These are phyloP conservation scores for Nicotiana noctiflora DNA, from an alignment of 257 asterid species.

Conservation along the genomic window DNA sequence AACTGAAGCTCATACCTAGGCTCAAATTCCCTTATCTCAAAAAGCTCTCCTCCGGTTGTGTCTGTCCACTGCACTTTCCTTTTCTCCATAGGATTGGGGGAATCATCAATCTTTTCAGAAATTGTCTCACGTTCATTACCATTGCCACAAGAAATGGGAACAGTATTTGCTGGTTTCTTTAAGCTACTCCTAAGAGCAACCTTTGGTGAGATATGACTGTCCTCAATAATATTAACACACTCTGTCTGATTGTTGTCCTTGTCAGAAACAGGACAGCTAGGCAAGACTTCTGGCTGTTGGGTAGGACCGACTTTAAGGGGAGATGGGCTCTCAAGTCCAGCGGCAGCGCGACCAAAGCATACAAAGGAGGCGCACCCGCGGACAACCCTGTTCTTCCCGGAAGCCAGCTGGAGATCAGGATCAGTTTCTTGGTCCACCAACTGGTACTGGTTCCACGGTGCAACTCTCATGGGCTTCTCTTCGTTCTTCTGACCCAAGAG, in stretches of 20 bases:
- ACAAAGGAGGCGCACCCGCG: slow-evolving; percentile 79
- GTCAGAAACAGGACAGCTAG: slow-evolving; percentile 31
- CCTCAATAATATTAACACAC: slow-evolving; percentile 26
- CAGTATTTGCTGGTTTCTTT: slow-evolving; percentile 41
- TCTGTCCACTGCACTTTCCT: slow-evolving; percentile 97
- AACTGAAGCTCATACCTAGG: slow-evolving; percentile 53
- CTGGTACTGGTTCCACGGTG: slow-evolving; percentile 98
- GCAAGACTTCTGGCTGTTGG: slow-evolving; percentile 46
- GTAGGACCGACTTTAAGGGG: slow-evolving; percentile 66
- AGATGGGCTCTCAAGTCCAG: slow-evolving; percentile 69
- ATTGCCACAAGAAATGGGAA: slow-evolving; percentile 21
- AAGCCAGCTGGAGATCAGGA: slow-evolving; percentile 90
- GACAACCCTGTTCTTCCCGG: slow-evolving; percentile 59
- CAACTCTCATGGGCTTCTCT: slow-evolving; percentile 95
- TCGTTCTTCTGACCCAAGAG: slow-evolving; percentile 77
- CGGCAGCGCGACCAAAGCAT: slow-evolving; percentile 75
- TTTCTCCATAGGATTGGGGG: slow-evolving; percentile 34
- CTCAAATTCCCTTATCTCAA: slow-evolving; percentile 86
- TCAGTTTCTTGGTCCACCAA: slow-evolving; percentile 86
- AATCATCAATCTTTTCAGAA: slow-evolving; percentile 28
- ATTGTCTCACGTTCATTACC: slow-evolving; percentile 22
- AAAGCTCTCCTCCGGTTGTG: slow-evolving; percentile 75
- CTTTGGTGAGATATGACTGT: slow-evolving; percentile 25
- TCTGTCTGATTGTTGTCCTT: slow-evolving; percentile 30
- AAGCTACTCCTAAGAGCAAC: slow-evolving; percentile 64